phyloP scores from a whole-genome alignment of 2,329 filamentous ascomycete species.

The Botrytis pseudocinerea region DNA sequence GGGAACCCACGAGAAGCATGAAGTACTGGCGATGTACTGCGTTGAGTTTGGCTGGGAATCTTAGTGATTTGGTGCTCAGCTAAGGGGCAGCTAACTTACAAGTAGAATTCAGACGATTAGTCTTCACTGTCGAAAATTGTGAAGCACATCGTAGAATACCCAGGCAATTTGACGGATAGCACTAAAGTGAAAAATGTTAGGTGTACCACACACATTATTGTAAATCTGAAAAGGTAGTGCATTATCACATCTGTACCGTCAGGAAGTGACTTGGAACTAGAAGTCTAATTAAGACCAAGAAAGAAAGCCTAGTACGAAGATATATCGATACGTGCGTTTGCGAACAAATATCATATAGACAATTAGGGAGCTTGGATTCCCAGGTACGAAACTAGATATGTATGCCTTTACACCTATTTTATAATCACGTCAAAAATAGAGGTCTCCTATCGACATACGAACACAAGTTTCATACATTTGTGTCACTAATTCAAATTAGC shows the following conservation, averaged over 20 bases:
- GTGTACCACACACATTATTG: background rate
- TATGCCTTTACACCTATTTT: background rate
- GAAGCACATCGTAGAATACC: background rate
- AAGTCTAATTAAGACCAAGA: background rate
- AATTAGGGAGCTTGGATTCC: background rate
- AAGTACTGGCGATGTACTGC: background rate
- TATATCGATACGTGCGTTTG: background rate
- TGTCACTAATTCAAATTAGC: background rate
- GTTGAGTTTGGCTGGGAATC: background rate
- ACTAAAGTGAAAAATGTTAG: background rate
- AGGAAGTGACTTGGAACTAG: background rate
- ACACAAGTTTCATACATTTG: conserved; percentile 13
- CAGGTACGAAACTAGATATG: background rate
- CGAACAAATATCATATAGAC: background rate
- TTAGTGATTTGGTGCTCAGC: background rate
- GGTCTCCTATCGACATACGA: background rate
- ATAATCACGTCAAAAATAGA: background rate
- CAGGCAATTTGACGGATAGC: background rate
- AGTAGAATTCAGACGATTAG: background rate
- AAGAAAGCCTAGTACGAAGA: background rate
- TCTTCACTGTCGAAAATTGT: background rate
- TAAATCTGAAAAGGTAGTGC: background rate
- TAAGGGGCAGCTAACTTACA: background rate
- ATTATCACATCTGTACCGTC: background rate
- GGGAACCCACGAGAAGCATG: background rate